Conservation (phyloP, 2,329 filamentous ascomycete genomes). For the Sporothrix dimorphospora region DNA sequence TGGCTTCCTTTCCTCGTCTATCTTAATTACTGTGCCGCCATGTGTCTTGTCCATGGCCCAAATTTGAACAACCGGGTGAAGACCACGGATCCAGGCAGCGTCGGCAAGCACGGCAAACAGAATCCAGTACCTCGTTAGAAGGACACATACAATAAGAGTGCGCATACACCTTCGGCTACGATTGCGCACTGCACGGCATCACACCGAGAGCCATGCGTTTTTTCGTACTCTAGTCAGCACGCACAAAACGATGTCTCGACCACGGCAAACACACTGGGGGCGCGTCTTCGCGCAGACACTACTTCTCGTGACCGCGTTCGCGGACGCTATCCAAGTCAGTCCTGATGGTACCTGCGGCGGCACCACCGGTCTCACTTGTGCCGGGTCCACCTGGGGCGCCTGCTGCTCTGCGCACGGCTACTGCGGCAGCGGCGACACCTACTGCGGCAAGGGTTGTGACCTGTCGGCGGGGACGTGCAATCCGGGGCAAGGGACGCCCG, state of each 20-base stretch:
- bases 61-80: neutral
- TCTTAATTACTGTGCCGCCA: neutral
- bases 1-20: neutral
- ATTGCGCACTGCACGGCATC: neutral
- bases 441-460: neutral
- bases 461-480: neutral
- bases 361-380: neutral
- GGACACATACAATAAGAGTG: neutral
- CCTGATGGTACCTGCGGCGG: neutral
- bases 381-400: neutral
- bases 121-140: too few species aligned
- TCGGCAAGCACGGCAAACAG: neutral
- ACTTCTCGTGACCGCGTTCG: neutral
- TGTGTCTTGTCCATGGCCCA: neutral
- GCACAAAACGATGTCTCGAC: neutral
- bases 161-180: neutral
- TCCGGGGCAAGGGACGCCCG: neutral
- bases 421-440: neutral
- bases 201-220: neutral
- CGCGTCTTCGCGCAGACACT: neutral
- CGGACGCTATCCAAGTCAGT: neutral
- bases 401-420: neutral
- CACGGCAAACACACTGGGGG: neutral
- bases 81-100: neutral
- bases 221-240: neutral